Percentiles rank a stretch among this genome's conserved stretches.
Conservation (phyloP, 129 eudicot genomes). For the Rutidosis leptorrhynchoides region DNA sequence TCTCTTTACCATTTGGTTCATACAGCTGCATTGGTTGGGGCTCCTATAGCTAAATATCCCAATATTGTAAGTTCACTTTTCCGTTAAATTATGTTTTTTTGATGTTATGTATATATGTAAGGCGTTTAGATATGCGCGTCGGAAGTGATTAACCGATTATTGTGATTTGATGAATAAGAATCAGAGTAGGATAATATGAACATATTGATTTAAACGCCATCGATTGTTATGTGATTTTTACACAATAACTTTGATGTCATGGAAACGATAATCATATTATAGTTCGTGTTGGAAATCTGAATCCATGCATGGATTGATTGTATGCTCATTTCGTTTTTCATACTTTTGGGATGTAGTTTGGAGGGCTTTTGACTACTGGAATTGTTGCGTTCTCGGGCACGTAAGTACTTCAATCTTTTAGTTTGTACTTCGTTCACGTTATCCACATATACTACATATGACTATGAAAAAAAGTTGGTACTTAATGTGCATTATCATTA, state of each 20-base stretch:
- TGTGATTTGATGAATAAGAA: not conserved
- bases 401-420: slow-evolving; percentile 41
- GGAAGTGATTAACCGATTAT: not conserved
- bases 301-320: too few species aligned
- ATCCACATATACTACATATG: not conserved
- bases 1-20: slow-evolving; percentile 87
- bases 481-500: not conserved
- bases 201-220: not conserved
- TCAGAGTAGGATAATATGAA: not conserved
- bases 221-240: too few species aligned
- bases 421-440: slow-evolving; percentile 13
- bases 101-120: not conserved
- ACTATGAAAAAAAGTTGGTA: not conserved
- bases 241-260: too few species aligned
- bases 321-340: not conserved
- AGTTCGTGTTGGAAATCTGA: too few species aligned
- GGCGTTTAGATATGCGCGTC: not conserved
- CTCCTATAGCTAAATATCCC: slow-evolving; percentile 74
- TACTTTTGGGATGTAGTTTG: slow-evolving; percentile 52
- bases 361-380: slow-evolving; percentile 80
- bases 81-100: not conserved
- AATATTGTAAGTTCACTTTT: slow-evolving; percentile 46
- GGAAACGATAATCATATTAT: too few species aligned
- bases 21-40: slow-evolving; percentile 87
- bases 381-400: slow-evolving; percentile 85